A percentile compares a stretch with the other conserved stretches of the same genome.
phyloP scores from a whole-genome alignment of 2,329 filamentous ascomycete species.

The Aureobasidium vineae region DNA sequence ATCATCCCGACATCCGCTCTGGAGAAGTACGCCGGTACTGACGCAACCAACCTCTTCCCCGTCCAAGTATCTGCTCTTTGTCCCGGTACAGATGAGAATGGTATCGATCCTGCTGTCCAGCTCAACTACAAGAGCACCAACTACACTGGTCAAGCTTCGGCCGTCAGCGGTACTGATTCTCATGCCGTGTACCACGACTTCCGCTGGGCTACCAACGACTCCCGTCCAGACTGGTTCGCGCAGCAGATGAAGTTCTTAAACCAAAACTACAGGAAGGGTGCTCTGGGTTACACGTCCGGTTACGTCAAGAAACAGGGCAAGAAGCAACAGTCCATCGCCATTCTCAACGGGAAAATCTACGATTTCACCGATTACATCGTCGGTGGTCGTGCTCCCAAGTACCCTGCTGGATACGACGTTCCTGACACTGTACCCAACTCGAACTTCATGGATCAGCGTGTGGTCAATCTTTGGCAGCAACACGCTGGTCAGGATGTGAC shows the following conservation, averaged over 20 bases:
- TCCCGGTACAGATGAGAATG: slow-evolving; percentile 67
- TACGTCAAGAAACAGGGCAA: slow-evolving; percentile 72
- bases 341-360: slow-evolving; percentile 77
- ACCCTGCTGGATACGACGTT: slow-evolving; percentile 54
- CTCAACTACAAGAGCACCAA: slow-evolving; percentile 82
- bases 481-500: slow-evolving; percentile 76
- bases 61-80: slow-evolving; percentile 93
- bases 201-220: slow-evolving; percentile 76
- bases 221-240: slow-evolving; percentile 84
- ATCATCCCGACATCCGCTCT: slow-evolving; percentile 62
- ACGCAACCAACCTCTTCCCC: slow-evolving; percentile 87
- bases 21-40: slow-evolving; percentile 78
- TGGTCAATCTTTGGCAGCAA: slow-evolving; percentile 74
- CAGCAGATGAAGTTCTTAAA: slow-evolving; percentile 81
- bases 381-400: slow-evolving; percentile 67
- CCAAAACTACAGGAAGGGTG: slow-evolving; percentile 78
- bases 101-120: slow-evolving; percentile 70
- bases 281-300: slow-evolving; percentile 74
- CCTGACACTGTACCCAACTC: slow-evolving; percentile 48
- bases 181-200: slow-evolving; percentile 92
- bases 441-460: slow-evolving; percentile 76
- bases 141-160: slow-evolving; percentile 62
- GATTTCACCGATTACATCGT: slow-evolving; percentile 81
- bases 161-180: slow-evolving; percentile 64
- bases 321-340: slow-evolving; percentile 67